Base-by-base conservation (phyloP, 2,329 filamentous ascomycete species). In the Alternaria brassicae region DNA sequence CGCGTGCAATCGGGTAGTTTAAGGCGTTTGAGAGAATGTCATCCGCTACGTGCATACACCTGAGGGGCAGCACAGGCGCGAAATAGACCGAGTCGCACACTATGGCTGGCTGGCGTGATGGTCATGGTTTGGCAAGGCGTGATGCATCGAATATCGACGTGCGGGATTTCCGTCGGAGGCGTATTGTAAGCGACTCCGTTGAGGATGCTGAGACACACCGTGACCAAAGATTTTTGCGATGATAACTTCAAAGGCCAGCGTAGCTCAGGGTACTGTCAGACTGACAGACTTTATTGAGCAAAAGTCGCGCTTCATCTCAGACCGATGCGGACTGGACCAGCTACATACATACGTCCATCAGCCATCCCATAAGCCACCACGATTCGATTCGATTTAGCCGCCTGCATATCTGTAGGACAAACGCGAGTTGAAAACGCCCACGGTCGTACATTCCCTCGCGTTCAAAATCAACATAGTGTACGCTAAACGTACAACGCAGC, bases 71-170 rank as follows among this genome's bases (percentile, higher is more conserved):
- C 47, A n/a, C 6, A 13, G 4, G 23, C 0, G 21, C 2, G 3
- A 41, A 9, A 23, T 8, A 41, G 19, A 1, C 12, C 21, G 39
- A 41, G 1, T 12, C 19, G 19, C 39, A 41, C 15, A 13, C 13
- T 41, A 12, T 27, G 25, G 25, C 4, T 27, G 25, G 25, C 25
- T 27, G 7, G 25, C 4, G 25, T 27, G n/a, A n/a, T n/a, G n/a
- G n/a, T n/a, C n/a, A n/a, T n/a, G n/a, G n/a, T n/a, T n/a, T n/a
- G n/a, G n/a, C n/a, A n/a, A n/a, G n/a, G n/a, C n/a, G n/a, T n/a
- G n/a, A n/a, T n/a, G n/a, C n/a, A 27, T 72, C 3, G 68, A 70
- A 8, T 73, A 65, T 42, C 69, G 70, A 1, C 58, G 66, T 9
- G 66, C 57, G 4, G 45, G 50, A 3, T 48, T 74, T 3, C 30